Conservation (phyloP, 2,329 filamentous ascomycete species). For the Clonostachys solani region DNA sequence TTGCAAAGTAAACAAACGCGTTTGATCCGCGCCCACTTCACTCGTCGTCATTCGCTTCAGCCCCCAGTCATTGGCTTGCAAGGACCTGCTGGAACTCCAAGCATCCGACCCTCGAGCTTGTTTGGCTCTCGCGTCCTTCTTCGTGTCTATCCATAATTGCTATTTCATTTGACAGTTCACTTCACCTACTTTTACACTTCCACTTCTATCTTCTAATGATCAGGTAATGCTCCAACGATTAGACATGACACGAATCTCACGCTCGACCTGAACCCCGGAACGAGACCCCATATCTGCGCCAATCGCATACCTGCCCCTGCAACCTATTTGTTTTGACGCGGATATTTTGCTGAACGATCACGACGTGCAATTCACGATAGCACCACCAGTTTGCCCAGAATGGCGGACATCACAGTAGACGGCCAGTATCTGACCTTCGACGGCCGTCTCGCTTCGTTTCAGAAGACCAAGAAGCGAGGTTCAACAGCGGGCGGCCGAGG, state of each 20-base stretch:
- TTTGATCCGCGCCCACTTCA: not conserved
- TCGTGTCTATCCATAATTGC: no score
- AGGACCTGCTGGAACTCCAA: no score
- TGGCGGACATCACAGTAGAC: slow-evolving; percentile 28
- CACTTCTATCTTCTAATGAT: no score
- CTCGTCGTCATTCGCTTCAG: slow-evolving; percentile 1
- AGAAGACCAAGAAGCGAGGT: slow-evolving; percentile 63
- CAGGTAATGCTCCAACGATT: no score
- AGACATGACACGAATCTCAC: no score
- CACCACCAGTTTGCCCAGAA: slow-evolving; percentile 10
- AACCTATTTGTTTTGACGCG: no score
- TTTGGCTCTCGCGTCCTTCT: not conserved
- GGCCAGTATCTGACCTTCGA: slow-evolving; percentile 60
- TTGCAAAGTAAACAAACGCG: slow-evolving; percentile 24
- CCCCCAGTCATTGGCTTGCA: not conserved
- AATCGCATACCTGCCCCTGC: slow-evolving; percentile 6
- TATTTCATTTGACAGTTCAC: no score
- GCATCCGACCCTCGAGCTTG: not conserved
- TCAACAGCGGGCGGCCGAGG: slow-evolving; percentile 53
- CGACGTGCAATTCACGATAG: not conserved
- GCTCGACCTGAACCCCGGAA: not conserved
- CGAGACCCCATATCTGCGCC: not conserved
- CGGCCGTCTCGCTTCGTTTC: slow-evolving; percentile 78
- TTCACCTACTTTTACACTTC: no score
- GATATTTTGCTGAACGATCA: no score